Base-by-base conservation (phyloP, 2,329 filamentous ascomycete genomes). In the Colletotrichum camelliae region DNA sequence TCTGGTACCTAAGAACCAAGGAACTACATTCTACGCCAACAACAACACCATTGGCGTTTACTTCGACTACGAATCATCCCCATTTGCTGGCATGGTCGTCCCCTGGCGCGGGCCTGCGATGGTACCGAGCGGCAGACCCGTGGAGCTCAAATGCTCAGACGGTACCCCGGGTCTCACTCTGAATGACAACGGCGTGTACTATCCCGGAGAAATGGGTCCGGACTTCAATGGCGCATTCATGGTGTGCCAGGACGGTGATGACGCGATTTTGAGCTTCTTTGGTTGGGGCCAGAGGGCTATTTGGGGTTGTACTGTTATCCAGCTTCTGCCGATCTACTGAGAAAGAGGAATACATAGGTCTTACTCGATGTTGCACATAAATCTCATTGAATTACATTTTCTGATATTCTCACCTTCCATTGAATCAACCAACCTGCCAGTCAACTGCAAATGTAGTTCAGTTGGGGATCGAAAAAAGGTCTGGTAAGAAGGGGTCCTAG, bases 81-180 rank as follows among this genome's bases (percentile, higher is more conserved):
- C 13, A 4, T 58, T 58, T 7, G 35, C 62, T 21, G 62, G 62
- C 62, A 66, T 66, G 62, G 62, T 66, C 15, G 35, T 66, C 5
- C 62, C 62, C 21, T 66, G 62, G 62, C 62, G 62, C 4, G 62
- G 62, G 31, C 24, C 62, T 9, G 62, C 62, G 62, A 66, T 66
- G 62, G 62, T 66, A 12, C 62, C 62, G 21, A 66, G 62, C 62
- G 62, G 62, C 6, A 66, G 62, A 27, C 62, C 62, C 21, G 62
- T 66, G 62, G 62, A 66, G 33, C 31, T 66, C 35, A 66, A 18
- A 35, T 66, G 62, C 62, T n/a, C 18, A 4, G 62, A 66, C n/a
- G 35, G 62, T 1, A 66, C 62, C 18, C 31, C 33, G 27, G 60
- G 60, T 37, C 62, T 66, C 24, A 27, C 27, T 2, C 55, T 58